phyloP scores from a whole-genome alignment of 2,329 filamentous ascomycete species.

The Aspergillus ochraceus region DNA sequence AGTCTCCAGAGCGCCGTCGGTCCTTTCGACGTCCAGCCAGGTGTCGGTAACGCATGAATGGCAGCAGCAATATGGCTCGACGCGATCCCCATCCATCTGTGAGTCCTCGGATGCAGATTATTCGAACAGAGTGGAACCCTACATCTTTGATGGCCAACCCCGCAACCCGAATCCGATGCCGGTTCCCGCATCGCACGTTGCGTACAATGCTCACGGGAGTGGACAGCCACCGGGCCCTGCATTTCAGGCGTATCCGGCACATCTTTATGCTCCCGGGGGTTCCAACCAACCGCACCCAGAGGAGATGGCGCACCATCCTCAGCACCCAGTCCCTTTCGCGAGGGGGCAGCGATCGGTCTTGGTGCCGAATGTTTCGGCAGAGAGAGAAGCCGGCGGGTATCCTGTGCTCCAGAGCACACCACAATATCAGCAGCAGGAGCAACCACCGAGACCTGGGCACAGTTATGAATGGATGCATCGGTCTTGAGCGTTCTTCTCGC shows the following conservation, averaged over 20 bases:
- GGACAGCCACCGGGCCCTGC: constrained; percentile 18
- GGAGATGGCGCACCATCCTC: constrained; percentile 11
- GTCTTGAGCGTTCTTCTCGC: neutral
- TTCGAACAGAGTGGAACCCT: constrained; percentile 25
- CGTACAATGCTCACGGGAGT: constrained; percentile 17
- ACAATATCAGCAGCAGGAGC: constrained; percentile 14
- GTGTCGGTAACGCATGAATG: constrained; percentile 30
- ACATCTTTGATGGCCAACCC: constrained; percentile 18
- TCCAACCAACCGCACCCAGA: constrained; percentile 16
- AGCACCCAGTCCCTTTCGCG: constrained; percentile 18
- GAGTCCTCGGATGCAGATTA: constrained; percentile 30
- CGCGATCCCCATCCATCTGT: constrained; percentile 28
- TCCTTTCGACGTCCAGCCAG: constrained; percentile 25
- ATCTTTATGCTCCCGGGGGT: constrained; percentile 16
- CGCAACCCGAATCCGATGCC: constrained; percentile 17
- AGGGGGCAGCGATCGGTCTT: constrained; percentile 22
- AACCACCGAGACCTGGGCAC: constrained; percentile 15
- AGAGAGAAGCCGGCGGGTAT: constrained; percentile 16
- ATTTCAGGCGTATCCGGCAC: constrained; percentile 20
- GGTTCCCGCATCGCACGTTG: constrained; percentile 19
- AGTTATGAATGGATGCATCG: constrained; percentile 20
- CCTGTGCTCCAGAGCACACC: constrained; percentile 13
- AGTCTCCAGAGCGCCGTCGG: constrained; percentile 24
- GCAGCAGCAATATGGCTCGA: constrained; percentile 27
- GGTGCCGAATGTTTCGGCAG: constrained; percentile 15